Percentiles rank a stretch among this genome's conserved stretches.
phyloP scores from a whole-genome alignment of 257 asterid species.

The Fraxinus pennsylvanica region DNA sequence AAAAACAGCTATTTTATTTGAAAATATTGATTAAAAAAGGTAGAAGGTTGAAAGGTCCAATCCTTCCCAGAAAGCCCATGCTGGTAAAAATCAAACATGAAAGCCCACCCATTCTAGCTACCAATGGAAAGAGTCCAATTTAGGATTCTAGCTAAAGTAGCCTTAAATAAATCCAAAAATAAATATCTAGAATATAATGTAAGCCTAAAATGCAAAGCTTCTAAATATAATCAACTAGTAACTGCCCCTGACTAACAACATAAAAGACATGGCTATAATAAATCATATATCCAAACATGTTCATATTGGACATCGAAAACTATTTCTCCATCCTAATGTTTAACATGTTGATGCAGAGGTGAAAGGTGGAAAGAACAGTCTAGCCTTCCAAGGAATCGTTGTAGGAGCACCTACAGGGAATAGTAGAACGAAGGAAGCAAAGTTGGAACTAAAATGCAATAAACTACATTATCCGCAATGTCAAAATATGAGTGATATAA shows the following conservation, averaged over 20 bases:
- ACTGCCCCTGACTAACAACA: slow-evolving; percentile 1
- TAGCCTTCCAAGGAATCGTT: not conserved
- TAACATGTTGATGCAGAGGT: not conserved
- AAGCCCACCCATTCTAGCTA: not conserved
- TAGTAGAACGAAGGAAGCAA: not conserved
- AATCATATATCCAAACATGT: not conserved
- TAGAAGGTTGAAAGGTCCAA: not conserved
- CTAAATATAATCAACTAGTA: slow-evolving; percentile 16
- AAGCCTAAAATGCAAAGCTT: not conserved
- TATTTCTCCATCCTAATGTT: too few species aligned
- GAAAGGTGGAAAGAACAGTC: not conserved
- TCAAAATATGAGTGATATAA: not conserved
- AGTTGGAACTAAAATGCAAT: not conserved
- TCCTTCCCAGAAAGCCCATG: slow-evolving; percentile 1
- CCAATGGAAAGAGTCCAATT: not conserved
- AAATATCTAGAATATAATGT: not conserved
- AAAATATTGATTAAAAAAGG: not conserved
- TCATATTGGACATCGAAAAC: not conserved
- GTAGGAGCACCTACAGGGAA: not conserved
- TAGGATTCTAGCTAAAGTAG: not conserved
- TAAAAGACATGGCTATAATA: not conserved
- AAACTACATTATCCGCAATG: not conserved
- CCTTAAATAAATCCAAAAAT: not conserved
- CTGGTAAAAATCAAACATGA: not conserved
- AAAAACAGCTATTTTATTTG: not conserved